Evolutionary conservation across 331 rosid species (phyloP), one percentile per base, ranked within the genome.

Genomic region (Malus hybrid): DNA sequence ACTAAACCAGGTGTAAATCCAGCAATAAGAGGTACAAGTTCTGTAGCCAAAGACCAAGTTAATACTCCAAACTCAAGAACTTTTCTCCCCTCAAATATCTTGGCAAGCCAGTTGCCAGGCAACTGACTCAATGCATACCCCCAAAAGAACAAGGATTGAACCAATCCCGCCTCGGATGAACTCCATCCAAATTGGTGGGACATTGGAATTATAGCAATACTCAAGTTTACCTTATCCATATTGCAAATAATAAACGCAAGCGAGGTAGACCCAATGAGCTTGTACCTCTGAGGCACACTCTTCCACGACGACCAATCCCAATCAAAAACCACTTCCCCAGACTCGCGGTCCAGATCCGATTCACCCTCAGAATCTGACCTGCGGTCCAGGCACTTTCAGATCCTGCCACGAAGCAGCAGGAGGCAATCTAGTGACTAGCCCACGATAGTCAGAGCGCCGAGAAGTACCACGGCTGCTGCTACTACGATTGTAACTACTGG

Each of bases 181-280:
- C 84, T 94, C 97, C 99, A 94, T 73, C 93, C 93, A 85, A 90
- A 90, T 84, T 92, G 96, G 80, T 90, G 97, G 11, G 99, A 94
- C 93, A 92, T 84, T 60, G 96, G 99, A 74, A 94, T 90, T 81
- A 92, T 88, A 42, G 99, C 97, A 85, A 94, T 19, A 75, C 99
- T 94, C 91, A 94, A 85, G 80, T 94, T 94, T 52, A 93, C 99
- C 96, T 94, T 94, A 70, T 94, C 97, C 99, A 94, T 94, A 88
- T 92, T 94, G 48, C 97, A 94, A 62, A 94, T 82, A 78, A 94
- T 88, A 44, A 94, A 91, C 16, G 99, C 99, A 34, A 94, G 89
- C 6, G 99, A 86, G 0, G 96, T 92, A 36, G 96, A 86, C 50
- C 90, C 96, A 3, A 94, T 90, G 74, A 94, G 85, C 77, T 90